These are phyloP conservation scores for Daucus carota DNA, from an alignment of 129 eudicot species.

Conservation along the genomic window DH1_v3.0 NC_030387.2:5131501-5132000, in stretches of 20 bases:
- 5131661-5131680: neutral
- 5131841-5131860: slow-evolving; percentile 84
- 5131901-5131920: slow-evolving; percentile 93
- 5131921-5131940: slow-evolving; percentile 84
- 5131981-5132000: neutral
- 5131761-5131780: slow-evolving; percentile 77
- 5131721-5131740: slow-evolving; percentile 30
- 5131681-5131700: neutral
- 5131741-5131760: slow-evolving; percentile 93
- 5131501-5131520: neutral
- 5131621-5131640: neutral
- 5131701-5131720: neutral
- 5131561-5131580: neutral
- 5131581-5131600: neutral
- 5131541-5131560: neutral
- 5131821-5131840: slow-evolving; percentile 88
- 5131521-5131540: neutral
- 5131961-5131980: neutral
- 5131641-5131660: neutral
- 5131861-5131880: slow-evolving; percentile 81
- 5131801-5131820: slow-evolving; percentile 72
- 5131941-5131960: slow-evolving; percentile 37
- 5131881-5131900: slow-evolving; percentile 81
- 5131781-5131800: slow-evolving; percentile 80
- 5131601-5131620: neutral